These are phyloP conservation scores for Ustilago crameri DNA, from an alignment of 1,284 basidiomycete species.

Conservation along the genomic window DNA sequence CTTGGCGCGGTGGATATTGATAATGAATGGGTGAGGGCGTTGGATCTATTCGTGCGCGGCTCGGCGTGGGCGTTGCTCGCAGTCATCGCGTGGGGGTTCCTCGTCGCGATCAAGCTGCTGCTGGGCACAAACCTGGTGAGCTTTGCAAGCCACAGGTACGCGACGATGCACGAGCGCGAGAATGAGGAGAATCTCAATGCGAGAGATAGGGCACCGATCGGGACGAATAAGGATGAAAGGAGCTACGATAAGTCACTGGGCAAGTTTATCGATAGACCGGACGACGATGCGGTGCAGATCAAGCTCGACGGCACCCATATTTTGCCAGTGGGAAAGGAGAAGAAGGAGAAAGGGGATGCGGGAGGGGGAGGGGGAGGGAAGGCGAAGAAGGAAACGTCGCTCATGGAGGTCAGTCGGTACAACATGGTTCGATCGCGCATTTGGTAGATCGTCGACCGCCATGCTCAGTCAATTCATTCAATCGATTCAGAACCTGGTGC, in stretches of 20 bases:
- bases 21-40: slow-evolving; percentile 30
- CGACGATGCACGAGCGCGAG: slow-evolving; percentile 59
- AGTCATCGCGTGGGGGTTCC: slow-evolving; percentile 54
- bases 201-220: slow-evolving; percentile 59
- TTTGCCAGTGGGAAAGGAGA: slow-evolving; percentile 14
- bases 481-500: no score
- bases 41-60: slow-evolving; percentile 38
- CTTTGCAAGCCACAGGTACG: slow-evolving; percentile 60
- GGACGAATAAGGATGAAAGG: slow-evolving; percentile 55
- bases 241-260: slow-evolving; percentile 54
- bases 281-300: slow-evolving; percentile 58
- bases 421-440: slow-evolving; percentile 63
- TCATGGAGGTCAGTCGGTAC: slow-evolving; percentile 65
- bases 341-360: slow-evolving; percentile 6
- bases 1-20: slow-evolving; percentile 41
- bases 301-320: slow-evolving; percentile 55
- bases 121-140: slow-evolving; percentile 61
- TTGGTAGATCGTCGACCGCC: slow-evolving; percentile 40
- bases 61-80: slow-evolving; percentile 50
- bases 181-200: slow-evolving; percentile 63
- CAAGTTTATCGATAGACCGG: slow-evolving; percentile 50
- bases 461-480: not conserved
- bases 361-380: slow-evolving; percentile 6
- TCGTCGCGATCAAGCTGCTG: slow-evolving; percentile 64
- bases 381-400: slow-evolving; percentile 31